A percentile compares a stretch with the other conserved stretches of the same genome.
Conservation (phyloP, 495 filamentous ascomycete species). For the Lindgomyces ingoldianus region DNA sequence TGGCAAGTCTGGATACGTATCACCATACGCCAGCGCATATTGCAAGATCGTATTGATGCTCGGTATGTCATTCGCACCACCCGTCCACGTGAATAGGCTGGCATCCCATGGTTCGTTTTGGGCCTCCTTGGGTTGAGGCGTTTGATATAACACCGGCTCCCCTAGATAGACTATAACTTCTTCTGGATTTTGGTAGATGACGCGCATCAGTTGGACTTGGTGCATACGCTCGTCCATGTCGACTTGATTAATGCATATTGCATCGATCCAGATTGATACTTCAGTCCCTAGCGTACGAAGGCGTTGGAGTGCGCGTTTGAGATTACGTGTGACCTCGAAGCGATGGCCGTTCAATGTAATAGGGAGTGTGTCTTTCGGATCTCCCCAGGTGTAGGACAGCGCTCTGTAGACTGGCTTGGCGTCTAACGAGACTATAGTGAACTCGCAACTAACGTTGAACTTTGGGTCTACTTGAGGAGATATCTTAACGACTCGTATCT, state of each 20-base stretch:
- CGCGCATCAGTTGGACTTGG: constrained; percentile 33
- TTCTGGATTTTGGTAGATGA: constrained; percentile 18
- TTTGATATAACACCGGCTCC: not conserved
- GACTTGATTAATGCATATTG: constrained; percentile 32
- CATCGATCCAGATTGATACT: constrained; percentile 31
- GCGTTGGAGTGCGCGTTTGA: constrained; percentile 27
- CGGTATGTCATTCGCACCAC: constrained; percentile 12
- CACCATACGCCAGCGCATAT: not conserved
- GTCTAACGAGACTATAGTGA: constrained; percentile 8
- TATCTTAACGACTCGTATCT: constrained; percentile 15
- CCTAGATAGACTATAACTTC: constrained; percentile 31
- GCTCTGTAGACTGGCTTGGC: constrained; percentile 26
- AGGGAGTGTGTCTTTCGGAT: not conserved
- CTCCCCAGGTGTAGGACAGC: constrained; percentile 38
- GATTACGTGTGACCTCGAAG: constrained; percentile 35
- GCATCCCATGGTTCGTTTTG: constrained; percentile 5
- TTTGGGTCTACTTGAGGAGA: not conserved
- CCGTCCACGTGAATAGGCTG: constrained; percentile 8
- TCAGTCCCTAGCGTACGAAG: constrained; percentile 3
- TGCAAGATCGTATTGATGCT: constrained; percentile 4
- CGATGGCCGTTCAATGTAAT: constrained; percentile 31
- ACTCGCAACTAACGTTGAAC: constrained; percentile 5
- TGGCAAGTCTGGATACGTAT: constrained; percentile 17
- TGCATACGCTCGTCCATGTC: constrained; percentile 34
- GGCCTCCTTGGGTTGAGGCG: not conserved